These are phyloP conservation scores for Capronia americana DNA, from an alignment of 2,329 filamentous ascomycete genomes.

Conservation along the genomic window DNA sequence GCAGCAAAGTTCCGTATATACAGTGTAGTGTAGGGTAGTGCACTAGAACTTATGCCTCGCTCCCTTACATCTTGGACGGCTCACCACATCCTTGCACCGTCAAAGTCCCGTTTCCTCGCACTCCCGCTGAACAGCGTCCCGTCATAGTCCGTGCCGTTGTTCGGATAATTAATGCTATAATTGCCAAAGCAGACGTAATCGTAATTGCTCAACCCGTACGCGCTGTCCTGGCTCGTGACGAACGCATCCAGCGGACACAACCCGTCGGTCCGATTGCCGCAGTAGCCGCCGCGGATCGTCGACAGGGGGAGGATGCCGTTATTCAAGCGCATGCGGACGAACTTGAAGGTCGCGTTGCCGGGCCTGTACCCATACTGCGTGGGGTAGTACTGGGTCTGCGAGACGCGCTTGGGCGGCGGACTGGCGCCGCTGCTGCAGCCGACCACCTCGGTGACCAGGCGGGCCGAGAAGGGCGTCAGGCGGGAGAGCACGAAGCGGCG, in stretches of 20 bases:
- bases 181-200: constrained; percentile 58
- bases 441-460: constrained; percentile 63
- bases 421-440: constrained; percentile 53
- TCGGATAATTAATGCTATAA: constrained; percentile 51
- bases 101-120: background rate
- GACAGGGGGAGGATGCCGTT: constrained; percentile 57
- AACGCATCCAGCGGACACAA: constrained; percentile 54
- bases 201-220: constrained; percentile 53
- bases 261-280: constrained; percentile 53
- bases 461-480: constrained; percentile 62
- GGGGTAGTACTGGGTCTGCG: constrained; percentile 51
- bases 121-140: constrained; percentile 44
- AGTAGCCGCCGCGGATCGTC: constrained; percentile 56
- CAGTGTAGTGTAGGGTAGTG: no score
- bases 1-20: no score
- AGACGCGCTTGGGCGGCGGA: constrained; percentile 46
- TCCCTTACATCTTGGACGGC: no score
- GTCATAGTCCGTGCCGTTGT: constrained; percentile 53
- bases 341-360: constrained; percentile 53
- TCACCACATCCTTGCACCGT: no score
- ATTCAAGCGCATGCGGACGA: constrained; percentile 58
- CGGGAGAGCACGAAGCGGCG: constrained; percentile 58
- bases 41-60: no score
- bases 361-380: constrained; percentile 56
- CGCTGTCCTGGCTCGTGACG: constrained; percentile 49